Evolutionary conservation across 2,329 filamentous ascomycete species (phyloP), one percentile per base, ranked within the genome.

Genomic region (Knoxdaviesia proteae): DNA sequence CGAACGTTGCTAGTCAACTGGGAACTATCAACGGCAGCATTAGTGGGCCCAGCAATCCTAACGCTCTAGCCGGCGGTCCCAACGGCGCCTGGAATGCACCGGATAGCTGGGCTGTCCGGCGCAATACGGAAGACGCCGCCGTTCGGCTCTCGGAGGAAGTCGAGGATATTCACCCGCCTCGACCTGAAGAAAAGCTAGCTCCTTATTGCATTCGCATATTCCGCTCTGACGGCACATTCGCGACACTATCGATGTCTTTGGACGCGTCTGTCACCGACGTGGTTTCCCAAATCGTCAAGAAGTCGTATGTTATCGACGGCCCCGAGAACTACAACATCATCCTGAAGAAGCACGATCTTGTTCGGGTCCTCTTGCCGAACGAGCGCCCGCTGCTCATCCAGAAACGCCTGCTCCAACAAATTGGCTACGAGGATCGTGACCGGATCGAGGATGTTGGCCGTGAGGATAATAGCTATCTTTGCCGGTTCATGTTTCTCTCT

Each of bases 381-480:
- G 90, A 98, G 59, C 73, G 84, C 38, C 90, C 90, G 1, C 68
- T 96, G 34, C 68, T 90, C 30, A 84, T 98, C 53, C 90, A 98
- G 57, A 96, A 94, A 60, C 72, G 78, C 40, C 68, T 98, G 11
- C 64, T 98, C 11, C 80, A 94, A 58, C 86, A 94, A 60, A 81
- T 88, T 42, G 90, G 90, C 7, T 98, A 96, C 54, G 78, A 83
- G 45, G 77, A 84, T 33, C 74, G 74, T 44, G 90, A 98, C 58
- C 77, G 76, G 36, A 76, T 98, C 39, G 88, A 94, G 56, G 90
- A 96, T 48, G 74, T 98, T 42, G 90, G 90, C 32, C 77, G 90
- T 45, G 90, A 98, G 58, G 90, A 98, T 63, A 94, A 96, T 58
- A 92, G 87, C 56, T 98, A 96, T 52, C 70, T 98, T 8, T 93